These are phyloP conservation scores for Trametopsis cervina DNA, from an alignment of 768 basidiomycete species.

Conservation along the genomic window DNA sequence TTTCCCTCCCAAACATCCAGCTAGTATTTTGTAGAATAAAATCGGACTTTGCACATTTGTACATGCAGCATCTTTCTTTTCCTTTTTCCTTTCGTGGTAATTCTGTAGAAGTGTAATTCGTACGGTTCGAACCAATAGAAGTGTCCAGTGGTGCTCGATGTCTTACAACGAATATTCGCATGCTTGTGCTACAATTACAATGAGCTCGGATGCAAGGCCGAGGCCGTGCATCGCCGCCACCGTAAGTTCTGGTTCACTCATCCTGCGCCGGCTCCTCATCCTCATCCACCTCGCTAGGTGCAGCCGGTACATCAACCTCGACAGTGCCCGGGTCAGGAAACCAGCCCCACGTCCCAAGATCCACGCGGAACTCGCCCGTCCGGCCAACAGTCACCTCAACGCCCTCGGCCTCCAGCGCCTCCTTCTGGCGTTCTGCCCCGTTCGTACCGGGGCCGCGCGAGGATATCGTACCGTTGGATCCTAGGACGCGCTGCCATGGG, in stretches of 20 bases:
- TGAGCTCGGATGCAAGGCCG: too few relatives aligned
- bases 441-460: slow-evolving; percentile 80
- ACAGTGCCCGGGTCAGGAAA: slow-evolving; percentile 39
- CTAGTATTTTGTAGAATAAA: too few relatives aligned
- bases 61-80: too few relatives aligned
- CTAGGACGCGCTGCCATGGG: slow-evolving; percentile 78
- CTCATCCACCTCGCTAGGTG: background rate
- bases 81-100: too few relatives aligned
- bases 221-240: background rate
- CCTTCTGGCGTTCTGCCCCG: slow-evolving; percentile 69
- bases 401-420: slow-evolving; percentile 74
- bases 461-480: slow-evolving; percentile 65
- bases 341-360: slow-evolving; percentile 58
- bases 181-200: too few relatives aligned
- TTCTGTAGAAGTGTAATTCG: too few relatives aligned
- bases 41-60: too few relatives aligned
- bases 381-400: slow-evolving; percentile 61
- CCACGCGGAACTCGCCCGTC: slow-evolving; percentile 52
- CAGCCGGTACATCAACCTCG: slow-evolving; percentile 7
- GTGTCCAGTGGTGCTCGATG: too few relatives aligned
- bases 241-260: too few relatives aligned
- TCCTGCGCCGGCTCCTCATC: background rate
- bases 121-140: too few relatives aligned
- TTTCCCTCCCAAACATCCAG: too few relatives aligned
- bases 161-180: too few relatives aligned